phyloP scores from a whole-genome alignment of 192 early-diverging fungal genomes.

The Coemansia asiatica region DNA sequence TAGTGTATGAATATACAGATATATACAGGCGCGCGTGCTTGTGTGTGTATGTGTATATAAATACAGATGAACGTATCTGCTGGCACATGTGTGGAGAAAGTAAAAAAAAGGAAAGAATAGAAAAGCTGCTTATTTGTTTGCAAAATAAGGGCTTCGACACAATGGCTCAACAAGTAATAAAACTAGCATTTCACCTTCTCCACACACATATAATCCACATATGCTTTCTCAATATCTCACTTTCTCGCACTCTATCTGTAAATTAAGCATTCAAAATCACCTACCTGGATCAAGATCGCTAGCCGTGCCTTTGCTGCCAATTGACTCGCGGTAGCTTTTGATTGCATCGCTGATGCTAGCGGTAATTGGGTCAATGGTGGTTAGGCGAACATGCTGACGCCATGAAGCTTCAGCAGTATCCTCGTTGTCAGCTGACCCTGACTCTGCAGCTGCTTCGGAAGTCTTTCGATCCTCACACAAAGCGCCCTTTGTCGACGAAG shows the following conservation, averaged over 20 bases:
- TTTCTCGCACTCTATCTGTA: neutral
- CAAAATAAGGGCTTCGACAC: neutral
- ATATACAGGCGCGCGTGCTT: neutral
- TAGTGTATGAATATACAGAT: neutral
- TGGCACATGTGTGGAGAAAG: slow-evolving; percentile 8
- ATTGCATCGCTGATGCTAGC: slow-evolving; percentile 21
- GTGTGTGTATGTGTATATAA: neutral
- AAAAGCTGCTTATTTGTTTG: neutral
- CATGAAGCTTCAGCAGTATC: neutral
- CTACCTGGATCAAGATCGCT: slow-evolving; percentile 38
- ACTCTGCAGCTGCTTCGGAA: neutral
- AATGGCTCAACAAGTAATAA: neutral
- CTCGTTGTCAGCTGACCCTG: neutral
- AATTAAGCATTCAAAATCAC: neutral
- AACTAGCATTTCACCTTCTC: neutral
- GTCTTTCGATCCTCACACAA: slow-evolving; percentile 7
- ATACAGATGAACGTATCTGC: neutral
- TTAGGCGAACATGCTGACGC: slow-evolving; percentile 31
- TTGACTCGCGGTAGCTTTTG: slow-evolving; percentile 4
- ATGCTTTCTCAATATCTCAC: neutral
- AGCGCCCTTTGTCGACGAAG: slow-evolving; percentile 15
- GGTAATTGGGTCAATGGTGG: slow-evolving; percentile 49
- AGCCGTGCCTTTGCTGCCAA: neutral
- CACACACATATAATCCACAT: neutral
- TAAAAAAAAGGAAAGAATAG: slow-evolving; percentile 4